phyloP scores from a whole-genome alignment of 805 yeast species.

The Candida succiphila region DNA sequence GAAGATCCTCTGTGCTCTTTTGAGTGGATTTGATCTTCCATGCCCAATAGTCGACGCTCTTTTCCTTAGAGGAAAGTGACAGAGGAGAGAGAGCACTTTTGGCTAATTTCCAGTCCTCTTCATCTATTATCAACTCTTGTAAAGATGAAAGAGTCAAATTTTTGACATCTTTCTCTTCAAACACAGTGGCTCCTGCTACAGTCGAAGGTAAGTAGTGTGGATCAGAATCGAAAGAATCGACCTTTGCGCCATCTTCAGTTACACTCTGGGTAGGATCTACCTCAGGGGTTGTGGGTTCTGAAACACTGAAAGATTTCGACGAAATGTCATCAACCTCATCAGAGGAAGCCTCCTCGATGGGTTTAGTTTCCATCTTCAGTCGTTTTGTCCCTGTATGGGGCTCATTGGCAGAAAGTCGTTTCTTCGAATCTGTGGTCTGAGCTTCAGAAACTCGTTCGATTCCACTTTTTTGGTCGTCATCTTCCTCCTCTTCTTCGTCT shows the following conservation, averaged over 20 bases:
- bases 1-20: constrained; percentile 5
- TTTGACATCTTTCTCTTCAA: constrained; percentile 28
- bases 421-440: constrained; percentile 1
- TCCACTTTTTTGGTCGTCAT: constrained; percentile 12
- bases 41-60: constrained; percentile 49
- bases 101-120: constrained; percentile 58
- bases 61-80: constrained; percentile 10
- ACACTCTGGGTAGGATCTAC: too few relatives aligned
- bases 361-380: neutral
- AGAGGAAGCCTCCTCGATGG: constrained; percentile 8
- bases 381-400: neutral
- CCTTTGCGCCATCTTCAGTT: constrained; percentile 12
- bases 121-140: constrained; percentile 53
- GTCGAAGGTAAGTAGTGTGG: constrained; percentile 40
- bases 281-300: constrained; percentile 19
- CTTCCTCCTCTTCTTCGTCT: constrained; percentile 21
- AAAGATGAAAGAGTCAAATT: constrained; percentile 35
- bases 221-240: constrained; percentile 15
- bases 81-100: constrained; percentile 29
- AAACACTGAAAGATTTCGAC: constrained; percentile 4
- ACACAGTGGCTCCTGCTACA: constrained; percentile 45
- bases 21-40: constrained; percentile 42
- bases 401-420: neutral
- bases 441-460: too few relatives aligned
- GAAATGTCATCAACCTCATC: constrained; percentile 11